Evolutionary conservation across 805 yeast genomes (phyloP), one percentile per base, ranked within the genome.

Genomic region (Schwanniomyces sp.): DNA sequence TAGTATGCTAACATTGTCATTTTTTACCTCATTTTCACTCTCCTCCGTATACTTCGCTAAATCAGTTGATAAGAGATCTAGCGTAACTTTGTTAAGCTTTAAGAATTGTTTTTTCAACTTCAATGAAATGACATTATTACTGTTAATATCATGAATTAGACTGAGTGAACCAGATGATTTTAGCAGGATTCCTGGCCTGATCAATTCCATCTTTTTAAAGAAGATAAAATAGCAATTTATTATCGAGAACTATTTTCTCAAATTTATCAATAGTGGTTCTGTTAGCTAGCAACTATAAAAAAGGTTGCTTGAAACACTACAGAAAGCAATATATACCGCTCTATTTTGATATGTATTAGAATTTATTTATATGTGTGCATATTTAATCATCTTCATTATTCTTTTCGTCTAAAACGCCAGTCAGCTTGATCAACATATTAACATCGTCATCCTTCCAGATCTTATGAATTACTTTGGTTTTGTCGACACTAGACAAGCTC

Each of bases 401-500:
- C 48, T 61, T 60, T 28, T 60, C 63, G 30, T 82, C 81, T 50
- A 83, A 78, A 36, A 90, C 81, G 2, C 94, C 96, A 37, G 84
- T 70, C 52, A 81, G 84, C 59, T 82, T 82, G 59, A 94, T 78
- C 61, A 92, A 73, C 43, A 66, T 72, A 53, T 89, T 91, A 52
- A 94, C 84, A 54, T 91, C 94, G 5, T 72, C 67, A 17, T 91
- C 95, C 50, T 72, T 79, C 91, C 92, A 94, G 55, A 94, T 82
- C 64, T 82, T 84, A 58, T 85, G 86, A 45, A 75, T 63, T 27
- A 87, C 72, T 47, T 81, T 72, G 32, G 84, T 87, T 29, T 64
- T 66, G 34, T 73, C 64, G 58, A 44, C 65, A 67, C 59, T 73
- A 62, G 49, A 78, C 77, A 51, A 87, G 43, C 73, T 66, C 53